Evolutionary conservation across 2,329 filamentous ascomycete genomes (phyloP), one percentile per base, ranked within the genome.

Genomic region (Aspergillus pseudotamarii): DNA sequence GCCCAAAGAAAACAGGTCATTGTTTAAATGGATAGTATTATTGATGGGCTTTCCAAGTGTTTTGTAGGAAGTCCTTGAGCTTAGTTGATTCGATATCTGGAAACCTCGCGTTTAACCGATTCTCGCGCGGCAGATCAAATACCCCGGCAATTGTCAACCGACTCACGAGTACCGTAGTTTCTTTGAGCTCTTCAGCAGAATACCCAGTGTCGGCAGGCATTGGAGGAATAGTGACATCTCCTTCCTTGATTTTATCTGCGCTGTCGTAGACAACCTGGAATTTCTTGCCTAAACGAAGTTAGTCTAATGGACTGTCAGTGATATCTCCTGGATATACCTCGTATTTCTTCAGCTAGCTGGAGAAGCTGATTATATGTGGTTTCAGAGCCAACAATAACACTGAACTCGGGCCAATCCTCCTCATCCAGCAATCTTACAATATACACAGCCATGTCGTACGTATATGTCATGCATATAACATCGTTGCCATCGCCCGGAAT

Each of bases 401-500:
- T 76, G 28, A 66, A 79, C 36, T 77, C 73, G 3, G 81, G 78
- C 84, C 84, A 86, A 26, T 74, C 75, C 3, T 77, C 68, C 26
- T 81, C 64, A n/a, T 78, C 76, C 16, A 86, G 66, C 4, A 76
- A 61, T 5, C 75, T 76, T 9, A 76, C 78, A 6, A 84, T 75
- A 59, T 83, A 85, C 41, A 71, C 76, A 3, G 79, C 83, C 46
- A 87, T 73, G 67, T 87, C 84, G 5, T 72, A 72, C 1, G 79
- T 83, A 66, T 85, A 81, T 0, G 83, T 86, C 69, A 85, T 82
- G 3, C 76, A 71, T 10, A 83, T 74, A 3, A 72, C 71, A 6
- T 72, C 75, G n/a, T 82, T 74, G 0, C 85, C 85, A 26, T 79
- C 74, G 0, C 82, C 83, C 0, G 84, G 84, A 23, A 86, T 80